These are phyloP conservation scores for Malus domestica DNA, from an alignment of 306 rosid genomes.

Conservation along the genomic window DNA sequence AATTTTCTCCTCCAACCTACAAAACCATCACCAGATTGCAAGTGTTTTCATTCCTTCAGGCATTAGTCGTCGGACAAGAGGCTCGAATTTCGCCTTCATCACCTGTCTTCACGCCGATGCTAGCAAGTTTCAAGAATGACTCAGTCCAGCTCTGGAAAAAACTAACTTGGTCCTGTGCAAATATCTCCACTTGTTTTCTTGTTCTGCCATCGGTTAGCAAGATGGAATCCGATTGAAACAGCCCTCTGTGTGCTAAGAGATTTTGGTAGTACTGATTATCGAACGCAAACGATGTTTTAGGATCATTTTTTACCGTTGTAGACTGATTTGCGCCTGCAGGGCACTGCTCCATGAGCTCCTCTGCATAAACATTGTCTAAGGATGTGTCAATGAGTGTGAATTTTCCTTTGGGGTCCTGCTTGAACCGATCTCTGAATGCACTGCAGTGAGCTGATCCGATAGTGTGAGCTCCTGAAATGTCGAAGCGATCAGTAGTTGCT, in stretches of 20 bases:
- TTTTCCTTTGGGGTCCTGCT: conserved; percentile 44
- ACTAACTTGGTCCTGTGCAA: conserved; percentile 54
- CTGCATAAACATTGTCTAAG: conserved; percentile 57
- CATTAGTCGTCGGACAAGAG: conserved; percentile 45
- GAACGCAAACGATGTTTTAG: conserved; percentile 52
- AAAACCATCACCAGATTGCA: neutral
- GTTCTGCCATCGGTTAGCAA: conserved; percentile 40
- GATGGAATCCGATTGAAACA: conserved; percentile 76
- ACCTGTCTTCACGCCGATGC: conserved; percentile 50
- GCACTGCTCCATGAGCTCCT: conserved; percentile 47
- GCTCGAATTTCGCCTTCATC: conserved; percentile 64
- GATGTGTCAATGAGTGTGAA: conserved; percentile 45
- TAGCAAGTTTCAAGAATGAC: conserved; percentile 64
- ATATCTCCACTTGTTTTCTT: conserved; percentile 33
- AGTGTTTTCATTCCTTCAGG: neutral
- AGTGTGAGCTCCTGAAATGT: conserved; percentile 70
- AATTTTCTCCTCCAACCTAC: neutral
- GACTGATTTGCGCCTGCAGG: conserved; percentile 32
- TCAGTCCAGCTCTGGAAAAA: conserved; percentile 58
- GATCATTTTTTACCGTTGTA: conserved; percentile 55
- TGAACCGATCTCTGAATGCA: conserved; percentile 63
- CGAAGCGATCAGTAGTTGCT: neutral
- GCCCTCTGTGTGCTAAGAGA: conserved; percentile 48
- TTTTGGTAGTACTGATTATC: conserved; percentile 70
- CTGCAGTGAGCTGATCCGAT: conserved; percentile 72